Evolutionary conservation across 2,329 filamentous ascomycete genomes (phyloP).

Genomic region (Tolypocladium ophioglossoides): DNA sequence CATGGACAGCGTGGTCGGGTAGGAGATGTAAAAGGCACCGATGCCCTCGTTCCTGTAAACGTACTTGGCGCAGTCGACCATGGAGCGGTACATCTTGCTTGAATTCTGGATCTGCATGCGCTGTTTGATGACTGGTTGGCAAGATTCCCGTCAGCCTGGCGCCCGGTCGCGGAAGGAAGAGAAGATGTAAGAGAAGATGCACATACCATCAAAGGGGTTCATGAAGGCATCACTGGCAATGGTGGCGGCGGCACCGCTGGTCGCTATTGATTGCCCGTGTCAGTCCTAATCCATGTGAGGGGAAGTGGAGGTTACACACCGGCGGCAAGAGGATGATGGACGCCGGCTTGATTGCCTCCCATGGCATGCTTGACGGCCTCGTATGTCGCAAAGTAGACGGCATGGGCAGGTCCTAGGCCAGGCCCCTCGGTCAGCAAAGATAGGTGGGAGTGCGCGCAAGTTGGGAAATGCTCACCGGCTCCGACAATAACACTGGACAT

Average conservation of each 20-base stretch:
- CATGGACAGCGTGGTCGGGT: conserved; percentile 96
- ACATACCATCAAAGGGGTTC: conserved; percentile 95
- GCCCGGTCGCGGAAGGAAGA: neutral
- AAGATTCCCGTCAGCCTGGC: neutral
- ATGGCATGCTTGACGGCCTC: conserved; percentile 94
- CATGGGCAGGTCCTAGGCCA: conserved; percentile 78
- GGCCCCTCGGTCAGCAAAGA: conserved; percentile 9
- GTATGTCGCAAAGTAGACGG: conserved; percentile 97
- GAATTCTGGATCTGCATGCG: conserved; percentile 98
- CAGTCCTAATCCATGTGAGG: neutral
- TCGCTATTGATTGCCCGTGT: conserved; percentile 45
- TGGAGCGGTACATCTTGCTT: conserved; percentile 72
- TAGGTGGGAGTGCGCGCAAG: neutral
- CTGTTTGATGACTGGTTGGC: conserved; percentile 80
- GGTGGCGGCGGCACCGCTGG: conserved; percentile 87
- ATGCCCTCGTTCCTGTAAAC: conserved; percentile 84
- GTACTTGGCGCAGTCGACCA: conserved; percentile 76
- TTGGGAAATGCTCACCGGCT: conserved; percentile 55
- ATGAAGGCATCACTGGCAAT: conserved; percentile 97
- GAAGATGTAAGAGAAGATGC: too few species aligned
- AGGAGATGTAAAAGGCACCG: conserved; percentile 93
- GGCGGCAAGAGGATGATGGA: conserved; percentile 87
- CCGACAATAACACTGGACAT: conserved; percentile 94
- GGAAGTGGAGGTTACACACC: conserved; percentile 41
- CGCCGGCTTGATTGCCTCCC: conserved; percentile 78